Evolutionary conservation across 495 filamentous ascomycete genomes (phyloP).

Genomic region (Aspergillus bridgeri): DNA sequence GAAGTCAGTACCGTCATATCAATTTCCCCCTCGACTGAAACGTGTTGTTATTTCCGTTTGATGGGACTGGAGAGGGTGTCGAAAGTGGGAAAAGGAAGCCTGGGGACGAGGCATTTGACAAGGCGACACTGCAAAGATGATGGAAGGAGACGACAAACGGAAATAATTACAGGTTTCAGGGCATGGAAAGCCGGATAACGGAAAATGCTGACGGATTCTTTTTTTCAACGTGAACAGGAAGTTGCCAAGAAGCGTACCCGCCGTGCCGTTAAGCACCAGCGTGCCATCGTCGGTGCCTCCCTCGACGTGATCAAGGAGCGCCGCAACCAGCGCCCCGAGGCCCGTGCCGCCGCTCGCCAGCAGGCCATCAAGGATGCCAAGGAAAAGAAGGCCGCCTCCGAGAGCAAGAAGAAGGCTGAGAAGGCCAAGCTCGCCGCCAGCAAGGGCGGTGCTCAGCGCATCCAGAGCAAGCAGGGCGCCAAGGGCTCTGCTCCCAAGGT

Average conservation of each 20-base stretch:
- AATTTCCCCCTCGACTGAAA: constrained; percentile 16
- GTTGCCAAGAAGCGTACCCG: constrained; percentile 99
- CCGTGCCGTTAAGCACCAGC: constrained; percentile 97
- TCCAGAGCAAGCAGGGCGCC: constrained; percentile 93
- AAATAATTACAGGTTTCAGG: background rate
- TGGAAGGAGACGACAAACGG: background rate
- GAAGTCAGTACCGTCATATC: constrained; percentile 68
- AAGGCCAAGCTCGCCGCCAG: constrained; percentile 90
- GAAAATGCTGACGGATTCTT: constrained; percentile 41
- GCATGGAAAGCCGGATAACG: background rate
- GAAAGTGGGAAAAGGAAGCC: background rate
- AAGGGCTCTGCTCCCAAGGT: constrained; percentile 89
- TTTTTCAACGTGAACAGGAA: constrained; percentile 62
- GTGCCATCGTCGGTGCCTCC: constrained; percentile 97
- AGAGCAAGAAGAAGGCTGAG: constrained; percentile 95
- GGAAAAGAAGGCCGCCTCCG: constrained; percentile 87
- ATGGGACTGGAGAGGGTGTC: constrained; percentile 4
- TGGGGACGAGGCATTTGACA: background rate
- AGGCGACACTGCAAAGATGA: background rate
- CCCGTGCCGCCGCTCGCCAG: constrained; percentile 84
- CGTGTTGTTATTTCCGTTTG: constrained; percentile 21
- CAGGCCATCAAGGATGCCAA: constrained; percentile 93
- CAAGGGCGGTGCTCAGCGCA: constrained; percentile 72
- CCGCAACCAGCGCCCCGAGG: constrained; percentile 87
- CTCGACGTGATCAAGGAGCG: constrained; percentile 99